These are phyloP conservation scores for Aspergillus sp. DNA, from an alignment of 2,329 filamentous ascomycete species.

Conservation along the genomic window DNA sequence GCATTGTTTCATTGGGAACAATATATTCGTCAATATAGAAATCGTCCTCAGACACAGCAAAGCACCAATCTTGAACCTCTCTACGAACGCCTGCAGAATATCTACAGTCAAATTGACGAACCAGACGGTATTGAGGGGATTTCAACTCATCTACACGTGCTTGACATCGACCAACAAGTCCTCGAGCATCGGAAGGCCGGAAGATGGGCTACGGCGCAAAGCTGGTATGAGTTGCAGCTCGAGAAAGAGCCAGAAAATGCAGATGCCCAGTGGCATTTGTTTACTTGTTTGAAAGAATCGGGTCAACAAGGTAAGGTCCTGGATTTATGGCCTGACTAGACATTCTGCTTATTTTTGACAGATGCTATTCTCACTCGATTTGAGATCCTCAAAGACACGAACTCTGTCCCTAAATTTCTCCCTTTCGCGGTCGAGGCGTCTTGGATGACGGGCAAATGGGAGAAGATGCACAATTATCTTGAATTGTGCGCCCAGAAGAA, in stretches of 20 bases:
- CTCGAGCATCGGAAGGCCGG: conserved; percentile 91
- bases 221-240: conserved; percentile 93
- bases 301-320: conserved; percentile 77
- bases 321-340: not conserved
- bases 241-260: conserved; percentile 76
- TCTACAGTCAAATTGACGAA: conserved; percentile 97
- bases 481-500: conserved; percentile 36
- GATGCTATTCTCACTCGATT: conserved; percentile 86
- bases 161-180: conserved; percentile 94
- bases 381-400: conserved; percentile 68
- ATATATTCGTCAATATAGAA: conserved; percentile 68
- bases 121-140: conserved; percentile 96
- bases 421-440: conserved; percentile 89
- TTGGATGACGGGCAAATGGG: conserved; percentile 86
- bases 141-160: conserved; percentile 78
- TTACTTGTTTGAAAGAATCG: conserved; percentile 91
- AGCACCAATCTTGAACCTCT: conserved; percentile 63
- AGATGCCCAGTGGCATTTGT: conserved; percentile 78
- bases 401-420: conserved; percentile 66
- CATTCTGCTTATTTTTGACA: conserved; percentile 38
- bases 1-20: conserved; percentile 95
- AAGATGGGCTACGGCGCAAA: conserved; percentile 91
- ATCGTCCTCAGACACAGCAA: conserved; percentile 54
- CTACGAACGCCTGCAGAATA: conserved; percentile 81
- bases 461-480: conserved; percentile 71